Conservation (phyloP, 106 monocot genomes). For the Allium fistulosum region DNA sequence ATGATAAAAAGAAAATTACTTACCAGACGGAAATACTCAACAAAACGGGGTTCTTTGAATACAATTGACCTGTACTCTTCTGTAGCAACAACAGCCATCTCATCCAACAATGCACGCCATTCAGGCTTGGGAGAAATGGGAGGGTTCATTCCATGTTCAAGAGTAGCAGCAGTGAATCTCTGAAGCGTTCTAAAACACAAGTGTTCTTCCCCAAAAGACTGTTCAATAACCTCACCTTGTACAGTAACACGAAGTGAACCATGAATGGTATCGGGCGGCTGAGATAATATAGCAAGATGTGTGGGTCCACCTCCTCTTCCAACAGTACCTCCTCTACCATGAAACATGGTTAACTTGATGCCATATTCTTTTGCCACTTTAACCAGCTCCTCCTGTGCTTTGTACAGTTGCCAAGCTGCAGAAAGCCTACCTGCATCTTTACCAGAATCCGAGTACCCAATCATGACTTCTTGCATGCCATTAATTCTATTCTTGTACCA, state of each 20-base stretch:
- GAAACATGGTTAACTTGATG: constrained; percentile 95
- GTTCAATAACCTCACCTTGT: constrained; percentile 91
- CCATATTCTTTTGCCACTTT: constrained; percentile 81
- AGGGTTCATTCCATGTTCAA: constrained; percentile 94
- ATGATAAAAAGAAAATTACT: constrained; percentile 1
- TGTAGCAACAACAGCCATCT: constrained; percentile 89
- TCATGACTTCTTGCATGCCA: constrained; percentile 96
- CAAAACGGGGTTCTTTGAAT: constrained; percentile 85
- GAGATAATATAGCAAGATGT: constrained; percentile 82
- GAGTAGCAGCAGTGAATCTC: constrained; percentile 84
- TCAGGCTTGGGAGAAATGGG: constrained; percentile 86
- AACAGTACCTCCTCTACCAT: constrained; percentile 89
- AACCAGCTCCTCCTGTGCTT: constrained; percentile 79
- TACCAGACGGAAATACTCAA: constrained; percentile 92
- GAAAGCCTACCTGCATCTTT: constrained; percentile 89
- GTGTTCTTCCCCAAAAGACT: constrained; percentile 84
- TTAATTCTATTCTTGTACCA: constrained; percentile 79
- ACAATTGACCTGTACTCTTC: constrained; percentile 81
- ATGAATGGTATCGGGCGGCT: constrained; percentile 74
- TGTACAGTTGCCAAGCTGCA: constrained; percentile 95
- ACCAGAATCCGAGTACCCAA: constrained; percentile 92
- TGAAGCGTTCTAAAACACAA: constrained; percentile 85
- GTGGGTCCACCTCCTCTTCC: constrained; percentile 87
- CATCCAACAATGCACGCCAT: constrained; percentile 51
- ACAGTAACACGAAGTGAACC: constrained; percentile 51